Base-by-base conservation (phyloP, 2,329 filamentous ascomycete species). In the Lecanicillium sp. region DNA sequence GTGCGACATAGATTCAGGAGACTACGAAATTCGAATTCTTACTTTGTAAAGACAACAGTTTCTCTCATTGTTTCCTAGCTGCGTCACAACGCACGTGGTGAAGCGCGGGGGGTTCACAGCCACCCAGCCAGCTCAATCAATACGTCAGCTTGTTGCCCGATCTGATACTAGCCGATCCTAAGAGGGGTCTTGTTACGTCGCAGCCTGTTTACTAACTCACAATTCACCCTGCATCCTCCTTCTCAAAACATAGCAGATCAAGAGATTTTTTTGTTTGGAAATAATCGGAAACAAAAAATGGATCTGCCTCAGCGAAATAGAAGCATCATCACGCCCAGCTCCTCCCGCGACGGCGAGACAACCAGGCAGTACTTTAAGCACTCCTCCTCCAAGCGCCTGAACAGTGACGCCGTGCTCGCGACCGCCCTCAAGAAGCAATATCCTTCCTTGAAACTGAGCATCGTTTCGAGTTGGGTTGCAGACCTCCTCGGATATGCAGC, bases 401-500 rank as follows among this genome's bases (percentile, higher is more conserved):
- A 63, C 50, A 70, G 67, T 3, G 62, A 71, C 43, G 49, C 57
- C 4, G 47, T 68, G 33, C 57, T 73, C 41, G 54, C 61, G 27
- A 45, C 51, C 12, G 50, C 64, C 1, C 55, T 73, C 18, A 60
- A 57, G 35, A 48, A 55, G 25, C 56, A 68, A 35, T 41, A 41
- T 14, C 38, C 38, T 4, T 17, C 29, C 8, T 29, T 41, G 5
- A 33, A 41, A 25, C 33, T 41, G 7, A 41, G 33, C 33, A 36
- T 41, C 16, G 33, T 41, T 6, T 20, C 29, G 3, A 45, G 51
- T 14, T 31, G 28, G 6, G 52, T 45, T 14, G 53, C 54, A 43
- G 50, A 68, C 41, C 54, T 73, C n/a, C 52, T 70, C 3, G 50
- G 48, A 4, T 73, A 59, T 33, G 68, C 69, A 4, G 43, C 48